Percentiles rank a stretch among this genome's conserved stretches.
These are phyloP conservation scores for Saprolegnia parasitica DNA, from an alignment of 352 stramenopile genomes.

Conservation along the genomic window DNA sequence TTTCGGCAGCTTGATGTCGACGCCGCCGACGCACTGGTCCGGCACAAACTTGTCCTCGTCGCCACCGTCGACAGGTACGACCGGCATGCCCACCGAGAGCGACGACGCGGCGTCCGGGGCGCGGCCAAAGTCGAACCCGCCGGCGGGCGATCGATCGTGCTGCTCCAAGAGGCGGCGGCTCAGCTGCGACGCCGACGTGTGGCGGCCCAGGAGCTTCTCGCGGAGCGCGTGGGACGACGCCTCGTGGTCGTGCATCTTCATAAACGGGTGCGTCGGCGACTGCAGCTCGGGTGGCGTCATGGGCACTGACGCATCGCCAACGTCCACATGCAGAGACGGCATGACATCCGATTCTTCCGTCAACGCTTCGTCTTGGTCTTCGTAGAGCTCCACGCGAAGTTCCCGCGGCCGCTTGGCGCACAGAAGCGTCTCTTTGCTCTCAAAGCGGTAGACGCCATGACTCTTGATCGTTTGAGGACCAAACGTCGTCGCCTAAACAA, in stretches of 20 bases:
- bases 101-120: background rate
- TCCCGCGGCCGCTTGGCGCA: slow-evolving; percentile 8
- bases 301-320: slow-evolving; percentile 1
- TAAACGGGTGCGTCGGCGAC: background rate
- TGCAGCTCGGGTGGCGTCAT: slow-evolving; percentile 6
- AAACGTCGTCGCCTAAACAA: background rate
- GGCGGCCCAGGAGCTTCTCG: background rate
- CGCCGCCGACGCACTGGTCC: slow-evolving; percentile 45
- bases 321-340: background rate
- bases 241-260: background rate
- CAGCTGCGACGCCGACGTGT: background rate
- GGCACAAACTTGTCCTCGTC: slow-evolving; percentile 54
- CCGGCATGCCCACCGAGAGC: background rate
- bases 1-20: slow-evolving; percentile 79
- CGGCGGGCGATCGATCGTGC: background rate
- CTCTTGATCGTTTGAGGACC: background rate
- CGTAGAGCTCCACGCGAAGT: slow-evolving; percentile 1
- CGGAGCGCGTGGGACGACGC: background rate
- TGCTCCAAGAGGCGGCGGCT: background rate
- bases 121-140: background rate
- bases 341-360: background rate
- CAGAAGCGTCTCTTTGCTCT: background rate
- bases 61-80: slow-evolving; percentile 35
- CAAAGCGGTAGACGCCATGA: slow-evolving; percentile 23
- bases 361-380: background rate